Conservation (phyloP, 768 basidiomycete species). For the Rubroboletus pulcherrimus region DNA sequence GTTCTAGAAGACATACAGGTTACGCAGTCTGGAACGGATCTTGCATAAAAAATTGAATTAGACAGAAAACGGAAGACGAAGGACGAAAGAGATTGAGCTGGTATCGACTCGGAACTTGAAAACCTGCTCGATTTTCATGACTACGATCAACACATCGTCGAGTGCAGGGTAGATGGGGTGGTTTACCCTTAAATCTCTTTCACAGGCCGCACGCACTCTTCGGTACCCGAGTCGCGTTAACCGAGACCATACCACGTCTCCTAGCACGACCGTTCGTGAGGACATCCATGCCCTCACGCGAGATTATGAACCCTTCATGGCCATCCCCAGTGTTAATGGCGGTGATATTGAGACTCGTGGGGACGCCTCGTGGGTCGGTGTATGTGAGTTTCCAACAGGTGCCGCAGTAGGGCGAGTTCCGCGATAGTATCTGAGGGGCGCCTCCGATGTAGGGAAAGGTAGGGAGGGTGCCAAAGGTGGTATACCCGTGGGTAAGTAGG, state of each 20-base stretch:
- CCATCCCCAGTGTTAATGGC: constrained; percentile 47
- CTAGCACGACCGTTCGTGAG: constrained; percentile 32
- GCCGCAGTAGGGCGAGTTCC: constrained; percentile 51
- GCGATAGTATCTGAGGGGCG: constrained; percentile 46
- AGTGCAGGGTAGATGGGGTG: not conserved
- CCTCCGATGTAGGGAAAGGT: constrained; percentile 61
- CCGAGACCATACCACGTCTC: constrained; percentile 24
- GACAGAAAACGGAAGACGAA: not conserved
- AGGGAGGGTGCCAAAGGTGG: constrained; percentile 50
- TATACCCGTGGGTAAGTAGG: constrained; percentile 41
- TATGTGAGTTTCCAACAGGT: constrained; percentile 59
- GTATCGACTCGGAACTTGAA: not conserved
- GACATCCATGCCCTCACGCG: constrained; percentile 33
- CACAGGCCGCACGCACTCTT: constrained; percentile 11
- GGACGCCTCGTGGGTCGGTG: constrained; percentile 25
- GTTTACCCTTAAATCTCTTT: not conserved
- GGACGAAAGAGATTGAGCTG: not conserved
- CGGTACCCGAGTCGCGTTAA: constrained; percentile 20
- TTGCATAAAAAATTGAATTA: not conserved
- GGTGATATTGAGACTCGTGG: constrained; percentile 42
- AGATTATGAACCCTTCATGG: constrained; percentile 34
- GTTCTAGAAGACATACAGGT: not conserved
- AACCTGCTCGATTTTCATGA: not conserved
- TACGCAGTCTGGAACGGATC: not conserved
- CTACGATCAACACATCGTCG: not conserved